phyloP scores from a whole-genome alignment of 768 basidiomycete genomes.

The Candolleomyces efflorescens region DNA sequence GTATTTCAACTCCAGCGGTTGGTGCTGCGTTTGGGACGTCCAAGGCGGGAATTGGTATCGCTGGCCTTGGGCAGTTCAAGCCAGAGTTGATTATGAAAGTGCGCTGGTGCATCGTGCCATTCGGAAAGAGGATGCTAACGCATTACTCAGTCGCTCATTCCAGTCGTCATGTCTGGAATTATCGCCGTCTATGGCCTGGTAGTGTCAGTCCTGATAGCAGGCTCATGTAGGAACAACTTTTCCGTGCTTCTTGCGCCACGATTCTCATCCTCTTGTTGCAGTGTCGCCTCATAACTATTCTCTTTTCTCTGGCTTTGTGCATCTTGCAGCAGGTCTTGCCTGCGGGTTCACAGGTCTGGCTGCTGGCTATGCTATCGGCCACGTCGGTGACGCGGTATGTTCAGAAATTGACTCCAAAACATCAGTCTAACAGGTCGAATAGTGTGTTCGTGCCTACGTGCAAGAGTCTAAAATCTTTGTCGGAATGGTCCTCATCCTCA shows the following conservation, averaged over 20 bases:
- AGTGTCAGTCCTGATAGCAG: slow-evolving; percentile 89
- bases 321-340: slow-evolving; percentile 87
- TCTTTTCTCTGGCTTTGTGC: slow-evolving; percentile 83
- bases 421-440: not conserved
- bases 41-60: slow-evolving; percentile 96
- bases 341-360: slow-evolving; percentile 91
- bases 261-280: slow-evolving; percentile 22
- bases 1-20: slow-evolving; percentile 49
- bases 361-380: slow-evolving; percentile 93
- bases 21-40: slow-evolving; percentile 97
- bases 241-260: not conserved
- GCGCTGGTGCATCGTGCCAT: slow-evolving; percentile 15
- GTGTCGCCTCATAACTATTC: slow-evolving; percentile 65
- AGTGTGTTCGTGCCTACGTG: slow-evolving; percentile 91
- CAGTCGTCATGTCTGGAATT: slow-evolving; percentile 98
- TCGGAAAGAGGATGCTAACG: not conserved
- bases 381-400: slow-evolving; percentile 89
- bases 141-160: slow-evolving; percentile 73
- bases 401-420: not conserved
- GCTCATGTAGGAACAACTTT: slow-evolving; percentile 36
- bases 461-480: slow-evolving; percentile 91
- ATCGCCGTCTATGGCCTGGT: slow-evolving; percentile 97
- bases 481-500: slow-evolving; percentile 93
- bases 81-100: slow-evolving; percentile 99
- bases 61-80: slow-evolving; percentile 88